phyloP scores from a whole-genome alignment of 2,329 filamentous ascomycete genomes.

The Alternaria solani region DNA sequence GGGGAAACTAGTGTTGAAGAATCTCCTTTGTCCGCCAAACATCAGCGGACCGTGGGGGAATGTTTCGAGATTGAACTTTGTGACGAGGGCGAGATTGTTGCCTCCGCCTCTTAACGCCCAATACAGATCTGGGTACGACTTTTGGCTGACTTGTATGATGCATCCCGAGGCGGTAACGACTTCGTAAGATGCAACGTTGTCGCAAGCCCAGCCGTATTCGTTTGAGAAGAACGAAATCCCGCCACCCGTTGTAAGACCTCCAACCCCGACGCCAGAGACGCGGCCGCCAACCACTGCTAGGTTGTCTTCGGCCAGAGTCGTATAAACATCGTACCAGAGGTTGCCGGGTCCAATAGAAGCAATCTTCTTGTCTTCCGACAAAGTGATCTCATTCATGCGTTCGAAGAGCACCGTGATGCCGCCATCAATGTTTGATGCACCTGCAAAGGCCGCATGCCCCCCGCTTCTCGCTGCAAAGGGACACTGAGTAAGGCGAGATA shows the following conservation, averaged over 20 bases:
- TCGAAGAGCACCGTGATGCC: slow-evolving; percentile 40
- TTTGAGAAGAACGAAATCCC: slow-evolving; percentile 46
- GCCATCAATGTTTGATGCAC: slow-evolving; percentile 37
- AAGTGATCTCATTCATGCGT: slow-evolving; percentile 32
- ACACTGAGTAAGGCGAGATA: slow-evolving; percentile 34
- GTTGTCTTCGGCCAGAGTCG: slow-evolving; percentile 28
- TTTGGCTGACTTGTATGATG: slow-evolving; percentile 30
- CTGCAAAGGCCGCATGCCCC: slow-evolving; percentile 34
- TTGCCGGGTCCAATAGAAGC: slow-evolving; percentile 42
- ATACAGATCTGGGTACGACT: slow-evolving; percentile 50
- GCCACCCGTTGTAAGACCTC: slow-evolving; percentile 26
- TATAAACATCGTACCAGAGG: slow-evolving; percentile 45
- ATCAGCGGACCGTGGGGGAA: slow-evolving; percentile 24
- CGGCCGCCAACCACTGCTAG: slow-evolving; percentile 42
- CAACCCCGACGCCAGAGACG: slow-evolving; percentile 39
- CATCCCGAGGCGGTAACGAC: slow-evolving; percentile 37
- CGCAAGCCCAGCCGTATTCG: slow-evolving; percentile 42
- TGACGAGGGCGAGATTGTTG: slow-evolving; percentile 45
- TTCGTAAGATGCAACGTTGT: slow-evolving; percentile 46
- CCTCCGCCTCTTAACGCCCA: slow-evolving; percentile 45
- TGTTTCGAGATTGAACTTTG: slow-evolving; percentile 27
- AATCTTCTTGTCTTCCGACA: slow-evolving; percentile 28
- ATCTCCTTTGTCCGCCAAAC: slow-evolving; percentile 13
- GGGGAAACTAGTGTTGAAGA: slow-evolving; percentile 17
- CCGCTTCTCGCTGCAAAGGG: slow-evolving; percentile 53